These are phyloP conservation scores for Pseudopyrenochaeta lycopersici DNA, from an alignment of 2,329 filamentous ascomycete genomes.

Conservation along the genomic window DNA sequence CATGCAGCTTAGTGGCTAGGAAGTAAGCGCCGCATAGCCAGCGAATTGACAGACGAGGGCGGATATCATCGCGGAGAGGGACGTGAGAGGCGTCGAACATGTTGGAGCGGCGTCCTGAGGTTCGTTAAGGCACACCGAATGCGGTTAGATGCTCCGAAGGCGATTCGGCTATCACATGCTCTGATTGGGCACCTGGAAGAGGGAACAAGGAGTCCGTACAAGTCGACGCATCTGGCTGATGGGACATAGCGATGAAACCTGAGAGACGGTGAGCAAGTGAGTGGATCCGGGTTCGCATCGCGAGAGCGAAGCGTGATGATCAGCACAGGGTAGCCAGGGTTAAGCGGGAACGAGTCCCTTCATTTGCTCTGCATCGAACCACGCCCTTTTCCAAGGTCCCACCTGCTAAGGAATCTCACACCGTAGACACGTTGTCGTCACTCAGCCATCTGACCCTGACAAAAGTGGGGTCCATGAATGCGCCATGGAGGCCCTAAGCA, in stretches of 20 bases:
- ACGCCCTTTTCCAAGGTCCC: constrained; percentile 2
- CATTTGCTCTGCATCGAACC: constrained; percentile 10
- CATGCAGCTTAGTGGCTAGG: constrained; percentile 25
- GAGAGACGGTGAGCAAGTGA: constrained; percentile 20
- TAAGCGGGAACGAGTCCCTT: constrained; percentile 21
- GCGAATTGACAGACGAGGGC: constrained; percentile 19
- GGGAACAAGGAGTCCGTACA: constrained; percentile 10
- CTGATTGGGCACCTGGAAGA: constrained; percentile 36
- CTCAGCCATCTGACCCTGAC: constrained; percentile 13
- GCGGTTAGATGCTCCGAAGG: constrained; percentile 28
- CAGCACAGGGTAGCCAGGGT: constrained; percentile 18
- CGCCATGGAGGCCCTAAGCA: constrained; percentile 14
- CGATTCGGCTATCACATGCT: constrained; percentile 25
- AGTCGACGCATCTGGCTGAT: constrained; percentile 26
- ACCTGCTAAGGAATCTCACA: constrained; percentile 14
- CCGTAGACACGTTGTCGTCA: constrained; percentile 20
- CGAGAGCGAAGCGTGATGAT: constrained; percentile 24
- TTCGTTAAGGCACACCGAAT: constrained; percentile 43
- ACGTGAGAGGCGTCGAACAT: constrained; percentile 35
- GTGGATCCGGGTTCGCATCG: constrained; percentile 15
- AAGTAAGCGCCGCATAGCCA: constrained; percentile 18
- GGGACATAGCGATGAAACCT: constrained; percentile 37
- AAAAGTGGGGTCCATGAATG: constrained; percentile 13
- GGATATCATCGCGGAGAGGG: constrained; percentile 16
- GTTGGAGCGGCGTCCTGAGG: constrained; percentile 28